Conservation (phyloP, 495 filamentous ascomycete genomes). For the Tuber calosporum region DNA sequence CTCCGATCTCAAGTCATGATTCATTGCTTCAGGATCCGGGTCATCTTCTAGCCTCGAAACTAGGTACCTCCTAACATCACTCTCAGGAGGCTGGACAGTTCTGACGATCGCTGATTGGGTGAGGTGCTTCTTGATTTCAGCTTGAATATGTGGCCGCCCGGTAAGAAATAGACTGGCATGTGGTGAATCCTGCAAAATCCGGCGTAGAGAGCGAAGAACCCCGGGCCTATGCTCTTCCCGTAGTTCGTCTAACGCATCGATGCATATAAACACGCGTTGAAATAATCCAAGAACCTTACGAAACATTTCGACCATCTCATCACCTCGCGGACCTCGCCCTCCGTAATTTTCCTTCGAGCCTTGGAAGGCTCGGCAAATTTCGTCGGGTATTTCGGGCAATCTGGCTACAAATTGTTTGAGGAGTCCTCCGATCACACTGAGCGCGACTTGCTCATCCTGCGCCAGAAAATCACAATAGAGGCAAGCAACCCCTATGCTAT, state of each 20-base stretch:
- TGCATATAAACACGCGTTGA: constrained; percentile 8
- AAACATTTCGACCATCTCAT: not conserved
- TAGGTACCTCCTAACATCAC: constrained; percentile 15
- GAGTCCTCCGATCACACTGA: not conserved
- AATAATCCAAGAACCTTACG: not conserved
- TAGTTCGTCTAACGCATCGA: constrained; percentile 22
- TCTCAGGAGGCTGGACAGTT: not conserved
- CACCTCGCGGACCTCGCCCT: not conserved
- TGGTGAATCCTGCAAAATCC: not conserved
- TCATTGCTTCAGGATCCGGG: constrained; percentile 10
- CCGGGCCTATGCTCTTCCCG: constrained; percentile 11
- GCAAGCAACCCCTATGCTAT: not conserved
- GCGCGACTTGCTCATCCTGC: not conserved
- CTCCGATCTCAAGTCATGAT: not conserved
- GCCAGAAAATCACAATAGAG: not conserved
- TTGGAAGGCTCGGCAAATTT: not conserved
- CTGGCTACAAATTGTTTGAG: not conserved
- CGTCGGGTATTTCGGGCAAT: not conserved
- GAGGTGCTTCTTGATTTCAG: constrained; percentile 1
- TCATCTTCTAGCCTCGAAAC: constrained; percentile 5
- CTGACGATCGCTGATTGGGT: not conserved
- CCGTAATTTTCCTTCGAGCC: not conserved
- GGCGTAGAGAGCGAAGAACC: constrained; percentile 7
- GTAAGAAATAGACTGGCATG: constrained; percentile 17
- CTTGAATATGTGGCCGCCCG: constrained; percentile 16